These are phyloP conservation scores for Solanum pennellii DNA, from an alignment of 257 asterid species.

Conservation along the genomic window DNA sequence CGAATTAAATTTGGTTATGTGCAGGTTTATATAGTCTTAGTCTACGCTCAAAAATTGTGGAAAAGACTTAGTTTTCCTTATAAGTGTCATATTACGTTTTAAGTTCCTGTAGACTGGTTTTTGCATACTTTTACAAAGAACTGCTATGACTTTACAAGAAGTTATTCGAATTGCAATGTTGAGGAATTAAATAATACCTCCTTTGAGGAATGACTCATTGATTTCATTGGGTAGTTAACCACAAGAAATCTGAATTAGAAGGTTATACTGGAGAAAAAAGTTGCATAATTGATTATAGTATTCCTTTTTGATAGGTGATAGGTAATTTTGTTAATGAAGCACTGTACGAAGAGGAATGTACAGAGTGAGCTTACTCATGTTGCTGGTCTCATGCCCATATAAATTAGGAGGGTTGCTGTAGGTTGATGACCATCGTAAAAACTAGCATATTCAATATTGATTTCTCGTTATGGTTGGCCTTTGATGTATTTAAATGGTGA, in stretches of 20 bases:
- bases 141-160: not conserved
- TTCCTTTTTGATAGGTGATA: not conserved
- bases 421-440: not conserved
- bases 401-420: not conserved
- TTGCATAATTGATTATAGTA: not conserved
- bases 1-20: no score
- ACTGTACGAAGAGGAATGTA: not conserved
- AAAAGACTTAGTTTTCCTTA: no score
- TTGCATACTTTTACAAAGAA: not conserved
- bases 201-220: not conserved
- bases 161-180: not conserved
- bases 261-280: not conserved
- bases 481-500: not conserved
- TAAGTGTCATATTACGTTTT: no score
- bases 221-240: not conserved
- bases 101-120: not conserved
- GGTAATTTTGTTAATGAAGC: not conserved
- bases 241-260: not conserved
- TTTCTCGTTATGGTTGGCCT: not conserved
- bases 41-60: no score
- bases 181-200: not conserved
- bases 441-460: not conserved
- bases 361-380: not conserved
- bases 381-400: not conserved
- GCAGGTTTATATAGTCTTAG: no score